phyloP scores from a whole-genome alignment of 495 filamentous ascomycete species.

The Barbatosphaeria neglecta region DNA sequence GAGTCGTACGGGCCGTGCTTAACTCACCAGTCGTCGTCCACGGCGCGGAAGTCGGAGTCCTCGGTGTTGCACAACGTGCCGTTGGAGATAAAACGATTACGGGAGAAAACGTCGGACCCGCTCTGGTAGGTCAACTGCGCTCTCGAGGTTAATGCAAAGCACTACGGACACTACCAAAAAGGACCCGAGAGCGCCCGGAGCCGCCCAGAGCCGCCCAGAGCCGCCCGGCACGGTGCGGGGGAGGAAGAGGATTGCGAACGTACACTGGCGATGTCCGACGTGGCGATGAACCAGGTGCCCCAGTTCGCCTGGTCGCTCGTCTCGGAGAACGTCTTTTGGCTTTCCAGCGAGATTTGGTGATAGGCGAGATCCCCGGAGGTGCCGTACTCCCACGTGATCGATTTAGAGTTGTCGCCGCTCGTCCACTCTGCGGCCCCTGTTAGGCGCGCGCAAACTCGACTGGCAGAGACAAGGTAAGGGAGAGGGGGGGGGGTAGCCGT shows the following conservation, averaged over 20 bases:
- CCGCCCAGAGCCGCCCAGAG: too few species aligned
- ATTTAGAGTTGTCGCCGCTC: slow-evolving; percentile 24
- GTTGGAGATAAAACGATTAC: slow-evolving; percentile 52
- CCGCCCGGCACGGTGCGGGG: too few species aligned
- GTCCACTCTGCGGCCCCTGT: slow-evolving; percentile 27
- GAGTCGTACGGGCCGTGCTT: not conserved
- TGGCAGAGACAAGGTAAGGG: slow-evolving; percentile 34
- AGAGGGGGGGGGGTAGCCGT: too few species aligned
- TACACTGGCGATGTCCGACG: slow-evolving; percentile 21
- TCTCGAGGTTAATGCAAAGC: slow-evolving; percentile 5
- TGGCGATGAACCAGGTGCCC: slow-evolving; percentile 70
- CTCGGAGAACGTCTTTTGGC: slow-evolving; percentile 60
- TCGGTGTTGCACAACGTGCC: slow-evolving; percentile 52
- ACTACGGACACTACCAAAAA: not conserved
- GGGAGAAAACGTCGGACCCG: slow-evolving; percentile 52
- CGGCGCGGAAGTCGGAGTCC: slow-evolving; percentile 54
- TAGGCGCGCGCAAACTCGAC: slow-evolving; percentile 15
- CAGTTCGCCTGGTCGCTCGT: slow-evolving; percentile 66
- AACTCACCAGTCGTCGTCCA: slow-evolving; percentile 53
- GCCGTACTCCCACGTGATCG: slow-evolving; percentile 27
- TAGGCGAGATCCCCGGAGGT: slow-evolving; percentile 25
- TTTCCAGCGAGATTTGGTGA: slow-evolving; percentile 46
- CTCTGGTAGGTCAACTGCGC: slow-evolving; percentile 45
- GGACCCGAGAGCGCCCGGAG: too few species aligned
- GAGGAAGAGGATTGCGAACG: too few species aligned